phyloP scores from a whole-genome alignment of 2,329 filamentous ascomycete species.

The Neurospora crassa region DNA sequence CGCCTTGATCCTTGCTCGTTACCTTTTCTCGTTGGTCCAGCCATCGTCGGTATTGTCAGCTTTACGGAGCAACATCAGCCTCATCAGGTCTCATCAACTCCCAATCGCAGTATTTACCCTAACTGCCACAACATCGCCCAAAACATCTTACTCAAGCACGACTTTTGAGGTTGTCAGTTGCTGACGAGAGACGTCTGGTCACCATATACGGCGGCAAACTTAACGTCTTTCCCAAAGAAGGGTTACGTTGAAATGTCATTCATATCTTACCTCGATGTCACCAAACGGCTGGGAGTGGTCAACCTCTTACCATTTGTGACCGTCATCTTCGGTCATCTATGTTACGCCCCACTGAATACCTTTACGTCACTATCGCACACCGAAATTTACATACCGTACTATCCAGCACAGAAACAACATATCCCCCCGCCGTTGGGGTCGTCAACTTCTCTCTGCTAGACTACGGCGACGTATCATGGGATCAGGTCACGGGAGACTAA shows the following conservation, averaged over 20 bases:
- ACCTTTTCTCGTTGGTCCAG: background rate
- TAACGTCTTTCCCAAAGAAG: background rate
- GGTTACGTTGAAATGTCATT: background rate
- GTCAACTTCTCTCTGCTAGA: background rate
- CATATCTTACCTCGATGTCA: background rate
- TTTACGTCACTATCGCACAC: background rate
- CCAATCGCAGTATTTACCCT: background rate
- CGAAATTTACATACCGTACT: background rate
- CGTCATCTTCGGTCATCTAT: background rate
- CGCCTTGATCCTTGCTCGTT: background rate
- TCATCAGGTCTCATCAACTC: background rate
- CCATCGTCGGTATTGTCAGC: background rate
- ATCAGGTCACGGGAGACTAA: background rate
- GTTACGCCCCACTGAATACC: background rate
- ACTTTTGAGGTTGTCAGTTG: background rate
- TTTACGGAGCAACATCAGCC: background rate
- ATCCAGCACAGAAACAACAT: background rate
- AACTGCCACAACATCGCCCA: background rate
- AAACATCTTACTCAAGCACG: background rate
- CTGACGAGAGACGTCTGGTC: background rate
- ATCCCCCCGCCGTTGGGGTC: background rate
- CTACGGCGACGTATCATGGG: background rate
- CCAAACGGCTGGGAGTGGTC: background rate
- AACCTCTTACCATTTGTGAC: background rate
- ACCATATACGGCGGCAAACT: background rate